These are phyloP conservation scores for Pythium aquatile DNA, from an alignment of 352 stramenopile species.

Conservation along the genomic window DNA sequence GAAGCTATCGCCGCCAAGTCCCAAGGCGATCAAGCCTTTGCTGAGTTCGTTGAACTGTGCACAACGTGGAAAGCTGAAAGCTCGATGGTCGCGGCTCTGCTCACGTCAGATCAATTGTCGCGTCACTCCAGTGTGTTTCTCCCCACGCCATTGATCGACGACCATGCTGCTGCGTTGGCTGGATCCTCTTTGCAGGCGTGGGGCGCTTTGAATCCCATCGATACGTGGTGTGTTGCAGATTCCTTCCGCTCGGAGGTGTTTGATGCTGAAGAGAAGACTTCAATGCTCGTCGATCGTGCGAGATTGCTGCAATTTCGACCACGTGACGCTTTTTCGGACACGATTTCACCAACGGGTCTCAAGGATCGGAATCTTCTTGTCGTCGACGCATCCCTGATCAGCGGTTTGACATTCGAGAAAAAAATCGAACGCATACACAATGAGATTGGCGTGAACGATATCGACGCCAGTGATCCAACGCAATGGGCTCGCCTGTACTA, in stretches of 20 bases:
- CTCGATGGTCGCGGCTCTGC: neutral
- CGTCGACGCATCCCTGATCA: constrained; percentile 7
- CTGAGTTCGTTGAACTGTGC: constrained; percentile 13
- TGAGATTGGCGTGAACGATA: neutral
- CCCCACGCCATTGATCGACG: neutral
- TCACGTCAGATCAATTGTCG: neutral
- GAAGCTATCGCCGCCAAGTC: neutral
- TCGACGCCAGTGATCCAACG: constrained; percentile 4
- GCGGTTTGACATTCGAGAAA: neutral
- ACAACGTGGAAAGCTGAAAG: constrained; percentile 16
- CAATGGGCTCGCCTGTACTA: constrained; percentile 11
- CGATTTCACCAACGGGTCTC: neutral
- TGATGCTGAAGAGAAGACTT: neutral
- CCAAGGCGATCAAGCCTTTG: neutral
- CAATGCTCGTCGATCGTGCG: neutral
- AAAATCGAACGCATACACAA: neutral
- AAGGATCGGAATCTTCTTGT: constrained; percentile 7
- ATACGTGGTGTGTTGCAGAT: constrained; percentile 9
- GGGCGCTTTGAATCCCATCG: constrained; percentile 11
- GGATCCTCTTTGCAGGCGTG: constrained; percentile 10
- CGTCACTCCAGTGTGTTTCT: neutral
- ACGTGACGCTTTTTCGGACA: constrained; percentile 4
- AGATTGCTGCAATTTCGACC: constrained; percentile 14
- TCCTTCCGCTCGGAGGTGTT: neutral
- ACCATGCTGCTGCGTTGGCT: neutral